Evolutionary conservation across 164 flowering plant species (phyloP).

Genomic region (Vitis amurensis): DNA sequence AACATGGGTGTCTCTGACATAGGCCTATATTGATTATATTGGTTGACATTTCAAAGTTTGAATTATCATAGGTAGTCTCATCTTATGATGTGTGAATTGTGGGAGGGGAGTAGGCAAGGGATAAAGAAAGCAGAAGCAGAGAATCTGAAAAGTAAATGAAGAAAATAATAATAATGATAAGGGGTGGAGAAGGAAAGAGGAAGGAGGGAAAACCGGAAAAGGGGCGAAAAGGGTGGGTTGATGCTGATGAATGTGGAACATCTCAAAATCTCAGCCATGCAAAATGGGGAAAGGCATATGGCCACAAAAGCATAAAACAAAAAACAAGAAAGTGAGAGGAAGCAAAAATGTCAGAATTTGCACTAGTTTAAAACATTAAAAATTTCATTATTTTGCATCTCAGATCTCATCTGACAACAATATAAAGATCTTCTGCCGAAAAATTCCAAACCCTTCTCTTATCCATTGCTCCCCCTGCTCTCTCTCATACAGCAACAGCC

Average conservation of each 20-base stretch:
- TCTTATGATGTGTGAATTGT: too few species aligned
- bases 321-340: background rate
- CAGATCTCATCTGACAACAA: constrained; percentile 40
- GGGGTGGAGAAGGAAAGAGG: too few species aligned
- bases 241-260: constrained; percentile 9
- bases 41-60: too few species aligned
- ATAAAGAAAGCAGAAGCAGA: too few species aligned
- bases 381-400: constrained; percentile 14
- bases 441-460: constrained; percentile 25
- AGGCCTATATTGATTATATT: too few species aligned
- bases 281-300: constrained; percentile 4
- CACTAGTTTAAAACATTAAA: constrained; percentile 8
- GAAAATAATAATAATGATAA: too few species aligned
- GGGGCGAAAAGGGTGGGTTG: constrained; percentile 13
- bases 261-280: constrained; percentile 17
- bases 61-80: too few species aligned
- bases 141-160: too few species aligned
- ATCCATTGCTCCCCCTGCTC: constrained; percentile 24
- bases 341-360: constrained; percentile 28
- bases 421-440: constrained; percentile 28
- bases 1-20: too few species aligned
- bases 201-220: too few species aligned
- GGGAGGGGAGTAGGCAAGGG: too few species aligned
- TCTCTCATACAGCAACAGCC: constrained; percentile 36
- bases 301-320: constrained; percentile 12